Base-by-base conservation (phyloP, 495 filamentous ascomycete genomes). In the Cetradonia linearis region DNA sequence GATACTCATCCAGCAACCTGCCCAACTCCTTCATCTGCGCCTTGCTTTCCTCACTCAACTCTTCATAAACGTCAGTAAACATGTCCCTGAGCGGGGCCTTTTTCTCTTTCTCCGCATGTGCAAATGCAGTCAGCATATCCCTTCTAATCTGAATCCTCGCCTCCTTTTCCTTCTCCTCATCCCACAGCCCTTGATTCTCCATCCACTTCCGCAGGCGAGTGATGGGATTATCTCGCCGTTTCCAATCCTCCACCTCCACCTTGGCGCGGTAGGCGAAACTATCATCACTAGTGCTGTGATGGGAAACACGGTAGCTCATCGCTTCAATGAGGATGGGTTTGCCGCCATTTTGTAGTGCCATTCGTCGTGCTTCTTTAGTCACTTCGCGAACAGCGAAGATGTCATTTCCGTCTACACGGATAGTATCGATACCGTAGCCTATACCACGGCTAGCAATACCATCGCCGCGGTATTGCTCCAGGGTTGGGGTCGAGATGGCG, bases 171-270 rank as follows among this genome's bases (percentile, higher is more conserved):
- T 83, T 81, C 47, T 85, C 80, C 63, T 96, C 91, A 67, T 91
- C 83, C 91, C 91, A 96, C 20, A 86, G 63, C 1, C 84, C 83
- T 65, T 84, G 81, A 10, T 81, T 77, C 73, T 97, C 90, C 67
- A 98, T 81, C 80, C 87, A 97, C 75, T 97, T 98, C 28, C 93
- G 81, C 65, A 98, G 70, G 54, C 92, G 76, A 47, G 90, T 88
- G 46, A 98, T 90, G 1, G 93, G 93, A 68, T 97, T 97, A 70
- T 98, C 93, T 11, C 94, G 78, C 5, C 91, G 77, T 70, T 97
- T 97, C 93, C 93, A 98, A 64, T 97, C 92, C 67, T 99, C 93
- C 3, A 99, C 93, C 67, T 99, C 93, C 0, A 95, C 86, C 30
- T 83, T 81, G 0, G 92, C 91, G 20, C 93, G 89, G 71, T 99